phyloP scores from a whole-genome alignment of 78 protist species.

The Polysphondylium violaceum region DNA sequence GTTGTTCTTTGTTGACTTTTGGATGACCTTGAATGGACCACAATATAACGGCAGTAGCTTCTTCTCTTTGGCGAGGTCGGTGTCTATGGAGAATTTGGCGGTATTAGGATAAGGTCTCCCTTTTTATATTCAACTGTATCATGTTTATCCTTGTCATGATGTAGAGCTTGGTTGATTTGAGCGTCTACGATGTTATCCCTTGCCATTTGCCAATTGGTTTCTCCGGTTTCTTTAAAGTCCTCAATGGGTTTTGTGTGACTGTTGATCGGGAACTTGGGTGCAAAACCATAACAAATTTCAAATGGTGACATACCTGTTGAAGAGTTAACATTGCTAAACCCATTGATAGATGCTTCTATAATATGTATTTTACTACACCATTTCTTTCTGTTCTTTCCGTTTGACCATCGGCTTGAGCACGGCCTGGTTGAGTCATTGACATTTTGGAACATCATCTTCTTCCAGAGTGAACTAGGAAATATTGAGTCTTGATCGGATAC shows the following conservation, averaged over 20 bases:
- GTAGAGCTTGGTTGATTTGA: neutral
- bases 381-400: constrained; percentile 7
- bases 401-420: constrained; percentile 27
- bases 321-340: neutral
- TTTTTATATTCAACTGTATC: neutral
- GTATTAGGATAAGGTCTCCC: neutral
- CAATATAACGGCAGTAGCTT: neutral
- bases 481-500: constrained; percentile 24
- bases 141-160: neutral
- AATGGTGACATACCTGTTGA: constrained; percentile 15
- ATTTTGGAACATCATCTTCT: neutral
- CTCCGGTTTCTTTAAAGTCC: neutral
- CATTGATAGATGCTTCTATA: neutral
- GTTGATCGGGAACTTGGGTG: neutral
- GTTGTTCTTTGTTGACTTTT: too few species aligned
- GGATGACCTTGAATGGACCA: neutral
- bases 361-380: neutral
- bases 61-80: neutral
- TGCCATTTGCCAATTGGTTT: neutral
- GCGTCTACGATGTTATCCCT: neutral
- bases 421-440: neutral
- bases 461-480: constrained; percentile 3
- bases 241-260: neutral
- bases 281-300: neutral
- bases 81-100: neutral